Evolutionary conservation across 768 basidiomycete genomes (phyloP).

Genomic region (Suillus discolor): DNA sequence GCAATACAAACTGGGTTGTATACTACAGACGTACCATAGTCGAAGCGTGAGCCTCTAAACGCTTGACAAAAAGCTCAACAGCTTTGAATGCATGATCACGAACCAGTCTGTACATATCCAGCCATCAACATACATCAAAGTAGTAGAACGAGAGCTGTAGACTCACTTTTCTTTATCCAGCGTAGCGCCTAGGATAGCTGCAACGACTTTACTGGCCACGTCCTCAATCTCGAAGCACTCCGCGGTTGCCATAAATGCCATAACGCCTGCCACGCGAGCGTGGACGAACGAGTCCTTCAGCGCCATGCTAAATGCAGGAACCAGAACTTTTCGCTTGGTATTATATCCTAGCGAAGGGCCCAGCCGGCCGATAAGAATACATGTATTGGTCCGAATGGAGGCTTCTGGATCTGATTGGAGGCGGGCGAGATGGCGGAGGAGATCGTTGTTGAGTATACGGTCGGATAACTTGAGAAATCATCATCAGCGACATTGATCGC

Average conservation of each 20-base stretch:
- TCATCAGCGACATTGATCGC: slow-evolving; percentile 1
- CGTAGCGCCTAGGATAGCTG: slow-evolving; percentile 75
- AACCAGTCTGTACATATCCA: slow-evolving; percentile 60
- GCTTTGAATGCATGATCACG: slow-evolving; percentile 97
- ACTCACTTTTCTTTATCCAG: slow-evolving; percentile 93
- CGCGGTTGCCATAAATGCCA: slow-evolving; percentile 94
- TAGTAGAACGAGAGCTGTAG: not conserved
- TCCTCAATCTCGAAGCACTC: slow-evolving; percentile 91
- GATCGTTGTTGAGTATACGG: slow-evolving; percentile 93
- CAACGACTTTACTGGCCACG: slow-evolving; percentile 86
- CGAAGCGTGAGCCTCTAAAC: slow-evolving; percentile 74
- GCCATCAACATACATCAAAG: slow-evolving; percentile 2
- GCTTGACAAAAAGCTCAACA: slow-evolving; percentile 83
- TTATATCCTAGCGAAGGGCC: slow-evolving; percentile 83
- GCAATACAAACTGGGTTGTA: slow-evolving; percentile 6
- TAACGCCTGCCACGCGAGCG: slow-evolving; percentile 89
- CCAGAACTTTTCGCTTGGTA: slow-evolving; percentile 95
- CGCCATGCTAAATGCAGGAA: slow-evolving; percentile 90
- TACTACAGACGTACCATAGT: slow-evolving; percentile 65
- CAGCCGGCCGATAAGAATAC: slow-evolving; percentile 91
- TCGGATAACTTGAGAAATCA: slow-evolving; percentile 67
- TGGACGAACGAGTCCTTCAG: slow-evolving; percentile 92
- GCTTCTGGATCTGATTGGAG: slow-evolving; percentile 92
- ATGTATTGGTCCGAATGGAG: slow-evolving; percentile 96
- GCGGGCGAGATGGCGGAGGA: slow-evolving; percentile 89